Percentiles rank a stretch among this genome's conserved stretches.
These are phyloP conservation scores for Pleurotus sapidus DNA, from an alignment of 768 basidiomycete genomes.

Conservation along the genomic window DNA sequence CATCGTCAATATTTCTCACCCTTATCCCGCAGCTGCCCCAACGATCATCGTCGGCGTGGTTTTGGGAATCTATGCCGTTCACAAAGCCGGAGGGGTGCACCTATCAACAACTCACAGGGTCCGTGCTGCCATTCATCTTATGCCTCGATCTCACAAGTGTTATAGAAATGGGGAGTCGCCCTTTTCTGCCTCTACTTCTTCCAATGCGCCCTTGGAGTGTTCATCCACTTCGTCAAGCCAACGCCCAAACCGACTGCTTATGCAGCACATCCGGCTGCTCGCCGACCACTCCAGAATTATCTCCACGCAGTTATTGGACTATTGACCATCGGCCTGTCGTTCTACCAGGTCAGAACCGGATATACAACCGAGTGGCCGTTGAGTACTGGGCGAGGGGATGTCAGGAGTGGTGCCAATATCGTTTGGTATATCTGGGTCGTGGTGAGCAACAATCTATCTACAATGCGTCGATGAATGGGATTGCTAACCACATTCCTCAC, in stretches of 20 bases:
- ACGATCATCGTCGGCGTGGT: constrained; percentile 38
- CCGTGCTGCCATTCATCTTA: constrained; percentile 4
- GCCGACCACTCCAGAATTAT: constrained; percentile 56
- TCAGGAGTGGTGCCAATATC: constrained; percentile 33
- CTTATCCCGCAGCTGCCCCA: constrained; percentile 33
- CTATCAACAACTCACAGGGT: constrained; percentile 51
- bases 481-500: neutral
- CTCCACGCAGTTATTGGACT: constrained; percentile 54
- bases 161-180: constrained; percentile 45
- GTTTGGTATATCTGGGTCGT: constrained; percentile 48
- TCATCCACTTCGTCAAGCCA: constrained; percentile 54
- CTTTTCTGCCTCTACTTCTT: constrained; percentile 47
- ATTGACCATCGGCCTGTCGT: constrained; percentile 42
- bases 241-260: constrained; percentile 18
- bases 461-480: neutral
- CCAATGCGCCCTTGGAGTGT: constrained; percentile 47
- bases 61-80: constrained; percentile 41
- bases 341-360: constrained; percentile 48
- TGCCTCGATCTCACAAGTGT: neutral
- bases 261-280: neutral
- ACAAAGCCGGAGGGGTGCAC: constrained; percentile 29
- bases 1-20: constrained; percentile 10
- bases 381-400: constrained; percentile 36
- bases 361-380: constrained; percentile 47
- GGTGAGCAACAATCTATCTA: constrained; percentile 27